Base-by-base conservation (phyloP, 1,284 basidiomycete species). In the Sporisorium exsertum region DNA sequence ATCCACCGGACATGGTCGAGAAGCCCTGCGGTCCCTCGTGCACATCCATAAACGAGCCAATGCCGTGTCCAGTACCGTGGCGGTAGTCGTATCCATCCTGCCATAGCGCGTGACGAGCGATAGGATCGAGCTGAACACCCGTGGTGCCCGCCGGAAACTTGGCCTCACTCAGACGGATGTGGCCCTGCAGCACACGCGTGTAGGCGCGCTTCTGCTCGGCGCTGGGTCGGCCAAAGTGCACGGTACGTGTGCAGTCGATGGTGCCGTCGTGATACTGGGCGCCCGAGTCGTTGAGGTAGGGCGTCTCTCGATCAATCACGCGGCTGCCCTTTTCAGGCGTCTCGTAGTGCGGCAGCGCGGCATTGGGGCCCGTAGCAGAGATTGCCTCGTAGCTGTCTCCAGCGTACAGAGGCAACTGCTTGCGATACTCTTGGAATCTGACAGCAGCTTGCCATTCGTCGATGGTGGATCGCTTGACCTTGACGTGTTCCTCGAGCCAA, bases 371-470 rank as follows among this genome's bases (percentile, higher is more conserved):
- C 9, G 80, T 43, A 0, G 79, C 83, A 16, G 78, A 79, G 47
- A 84, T 84, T n/a, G 81, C 65, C 27, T 83, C 82, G 64, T 84
- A 84, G 29, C 80, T 73, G 16, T 84, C 77, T 18, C 82, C 82
- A 3, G 80, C 80, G 35, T 79, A 84, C 24, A 81, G 60, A 29
- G 68, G 68, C 20, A 69, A 29, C 56, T 73, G 18, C 12, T 60
- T 64, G 43, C 83, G 77, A 9, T 71, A 51, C 40, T 64, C 46
- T 22, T 65, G 64, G 27, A 84, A 65, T 29, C 64, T 62, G 42
- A 71, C 76, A 5, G 81, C 82, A 3, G 83, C 81, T 18, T 67
- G n/a, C 58, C 67, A 78, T 54, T 84, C 83, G 33, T 78, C 65
- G 12, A 84, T 56, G 16, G 43, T 50, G 12, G 43, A 58, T 10